Evolutionary conservation across 2,329 filamentous ascomycete species (phyloP).

Genomic region (Lecanicillium sp.): DNA sequence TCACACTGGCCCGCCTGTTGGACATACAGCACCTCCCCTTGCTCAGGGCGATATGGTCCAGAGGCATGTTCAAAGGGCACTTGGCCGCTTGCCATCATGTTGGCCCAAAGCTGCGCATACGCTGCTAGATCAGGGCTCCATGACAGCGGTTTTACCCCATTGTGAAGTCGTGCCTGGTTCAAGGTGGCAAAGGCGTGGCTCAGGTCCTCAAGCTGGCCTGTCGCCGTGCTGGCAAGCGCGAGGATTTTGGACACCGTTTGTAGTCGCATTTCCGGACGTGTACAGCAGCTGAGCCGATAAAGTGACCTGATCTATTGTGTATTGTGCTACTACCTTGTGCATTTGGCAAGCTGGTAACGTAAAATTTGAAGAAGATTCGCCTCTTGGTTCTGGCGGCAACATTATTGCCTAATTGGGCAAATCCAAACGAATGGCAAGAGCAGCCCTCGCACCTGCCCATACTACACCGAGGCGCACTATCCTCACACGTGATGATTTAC

Average conservation of each 20-base stretch:
- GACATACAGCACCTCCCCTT: conserved; percentile 27
- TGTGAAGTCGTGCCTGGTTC: conserved; percentile 22
- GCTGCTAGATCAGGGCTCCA: conserved; percentile 22
- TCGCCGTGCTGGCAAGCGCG: not conserved
- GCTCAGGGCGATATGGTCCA: conserved; percentile 20
- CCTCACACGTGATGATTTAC: no score
- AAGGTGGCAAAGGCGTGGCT: conserved; percentile 18
- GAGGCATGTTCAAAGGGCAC: conserved; percentile 24
- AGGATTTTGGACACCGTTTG: conserved; percentile 9
- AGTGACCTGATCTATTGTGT: no score
- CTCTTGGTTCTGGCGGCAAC: no score
- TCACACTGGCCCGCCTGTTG: conserved; percentile 22
- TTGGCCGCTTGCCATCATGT: conserved; percentile 21
- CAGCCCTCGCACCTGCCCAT: no score
- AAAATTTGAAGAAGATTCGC: no score
- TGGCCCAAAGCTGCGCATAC: conserved; percentile 26
- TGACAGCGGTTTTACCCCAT: conserved; percentile 18
- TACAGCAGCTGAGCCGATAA: no score
- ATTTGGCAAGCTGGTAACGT: no score
- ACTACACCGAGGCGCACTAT: no score
- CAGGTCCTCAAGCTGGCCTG: conserved; percentile 16
- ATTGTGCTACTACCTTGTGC: no score
- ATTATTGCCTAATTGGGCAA: no score
- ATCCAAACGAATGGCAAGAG: no score
- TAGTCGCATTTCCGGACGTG: no score